Percentiles rank a stretch among this genome's conserved stretches.
phyloP scores from a whole-genome alignment of 2,329 filamentous ascomycete species.

The Penicillium verrucosum region DNA sequence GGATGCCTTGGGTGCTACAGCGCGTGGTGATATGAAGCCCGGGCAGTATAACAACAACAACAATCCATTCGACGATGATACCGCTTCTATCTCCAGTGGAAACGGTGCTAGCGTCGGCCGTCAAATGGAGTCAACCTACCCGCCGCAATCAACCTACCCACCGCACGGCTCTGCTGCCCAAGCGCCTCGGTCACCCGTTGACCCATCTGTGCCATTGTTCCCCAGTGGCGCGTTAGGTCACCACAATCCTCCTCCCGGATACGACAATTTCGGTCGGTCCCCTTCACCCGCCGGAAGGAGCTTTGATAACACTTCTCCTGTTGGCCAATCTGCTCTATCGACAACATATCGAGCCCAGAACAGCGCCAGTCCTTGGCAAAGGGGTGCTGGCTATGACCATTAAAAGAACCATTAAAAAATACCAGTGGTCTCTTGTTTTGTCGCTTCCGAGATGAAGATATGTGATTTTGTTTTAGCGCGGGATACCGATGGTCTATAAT shows the following conservation, averaged over 20 bases:
- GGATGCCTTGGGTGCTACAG: slow-evolving; percentile 83
- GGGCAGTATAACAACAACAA: slow-evolving; percentile 54
- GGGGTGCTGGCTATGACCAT: slow-evolving; percentile 63
- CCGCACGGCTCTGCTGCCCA: slow-evolving; percentile 32
- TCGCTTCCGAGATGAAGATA: slow-evolving; percentile 39
- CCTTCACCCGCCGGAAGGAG: slow-evolving; percentile 35
- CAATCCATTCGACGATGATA: slow-evolving; percentile 67
- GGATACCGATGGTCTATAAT: slow-evolving; percentile 27
- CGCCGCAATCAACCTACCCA: slow-evolving; percentile 23
- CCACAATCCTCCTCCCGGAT: slow-evolving; percentile 41
- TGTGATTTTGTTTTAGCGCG: slow-evolving; percentile 33
- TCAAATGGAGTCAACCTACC: slow-evolving; percentile 30
- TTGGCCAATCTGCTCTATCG: slow-evolving; percentile 31
- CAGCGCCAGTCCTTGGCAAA: slow-evolving; percentile 62
- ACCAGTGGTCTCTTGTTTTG: slow-evolving; percentile 18
- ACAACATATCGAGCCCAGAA: slow-evolving; percentile 46
- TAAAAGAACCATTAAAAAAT: slow-evolving; percentile 28
- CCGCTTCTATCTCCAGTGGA: slow-evolving; percentile 61
- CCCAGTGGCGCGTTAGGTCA: slow-evolving; percentile 41
- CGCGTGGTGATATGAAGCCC: slow-evolving; percentile 70
- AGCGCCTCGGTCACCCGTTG: slow-evolving; percentile 49
- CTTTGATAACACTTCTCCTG: slow-evolving; percentile 31
- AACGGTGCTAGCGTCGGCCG: slow-evolving; percentile 50
- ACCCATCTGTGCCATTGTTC: slow-evolving; percentile 47
- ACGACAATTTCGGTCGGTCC: slow-evolving; percentile 29